Evolutionary conservation across 2,329 filamentous ascomycete species (phyloP).

Genomic region (Calonectria montana): DNA sequence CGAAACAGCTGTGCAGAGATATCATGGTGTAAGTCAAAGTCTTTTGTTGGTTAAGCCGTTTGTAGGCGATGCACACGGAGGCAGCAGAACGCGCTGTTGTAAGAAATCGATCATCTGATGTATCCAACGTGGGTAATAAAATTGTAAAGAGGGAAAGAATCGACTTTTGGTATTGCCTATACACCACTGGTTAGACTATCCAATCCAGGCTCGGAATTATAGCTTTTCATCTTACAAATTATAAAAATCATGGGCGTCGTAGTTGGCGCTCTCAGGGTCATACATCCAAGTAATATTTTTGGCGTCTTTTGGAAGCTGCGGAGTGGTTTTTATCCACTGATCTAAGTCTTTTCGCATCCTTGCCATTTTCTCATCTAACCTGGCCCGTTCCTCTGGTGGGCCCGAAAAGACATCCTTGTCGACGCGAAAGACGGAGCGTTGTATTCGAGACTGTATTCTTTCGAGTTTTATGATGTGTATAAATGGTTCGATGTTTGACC

Average conservation of each 20-base stretch:
- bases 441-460: not conserved
- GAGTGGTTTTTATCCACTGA: not conserved
- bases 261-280: constrained; percentile 39
- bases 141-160: not conserved
- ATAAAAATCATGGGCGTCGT: constrained; percentile 42
- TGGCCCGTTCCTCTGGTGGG: not conserved
- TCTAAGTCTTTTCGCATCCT: not conserved
- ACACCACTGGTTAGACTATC: too few species aligned
- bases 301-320: constrained; percentile 31
- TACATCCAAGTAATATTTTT: constrained; percentile 42
- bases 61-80: constrained; percentile 44
- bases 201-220: not conserved
- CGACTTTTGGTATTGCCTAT: not conserved
- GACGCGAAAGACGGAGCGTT: not conserved
- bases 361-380: not conserved
- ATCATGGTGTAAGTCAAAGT: constrained; percentile 46
- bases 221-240: not conserved
- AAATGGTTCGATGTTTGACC: not conserved
- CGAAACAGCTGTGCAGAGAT: constrained; percentile 45
- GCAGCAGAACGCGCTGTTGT: not conserved
- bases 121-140: not conserved
- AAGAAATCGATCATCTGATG: not conserved
- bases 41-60: constrained; percentile 43
- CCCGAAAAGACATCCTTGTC: constrained; percentile 1
- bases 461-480: not conserved